Evolutionary conservation across 176 grass and related monocot genomes (phyloP).

Genomic region (Saccharum spontaneum): DNA sequence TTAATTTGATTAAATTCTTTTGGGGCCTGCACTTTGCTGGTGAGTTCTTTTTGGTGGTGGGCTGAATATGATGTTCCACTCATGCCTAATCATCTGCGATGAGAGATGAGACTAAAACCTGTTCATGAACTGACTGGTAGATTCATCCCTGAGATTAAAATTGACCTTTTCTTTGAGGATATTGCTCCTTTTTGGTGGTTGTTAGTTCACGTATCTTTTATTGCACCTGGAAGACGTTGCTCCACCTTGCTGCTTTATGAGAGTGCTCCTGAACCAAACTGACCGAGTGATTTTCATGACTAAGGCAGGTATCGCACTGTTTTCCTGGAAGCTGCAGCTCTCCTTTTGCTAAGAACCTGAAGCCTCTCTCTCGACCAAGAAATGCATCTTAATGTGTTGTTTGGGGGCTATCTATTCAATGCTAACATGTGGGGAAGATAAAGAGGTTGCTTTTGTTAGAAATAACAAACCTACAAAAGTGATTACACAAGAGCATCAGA

Average conservation of each 20-base stretch:
- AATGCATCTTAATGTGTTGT: background rate
- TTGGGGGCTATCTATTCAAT: background rate
- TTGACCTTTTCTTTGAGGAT: background rate
- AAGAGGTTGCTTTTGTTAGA: background rate
- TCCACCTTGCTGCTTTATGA: background rate
- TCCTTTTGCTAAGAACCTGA: background rate
- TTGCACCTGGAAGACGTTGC: background rate
- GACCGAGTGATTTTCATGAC: background rate
- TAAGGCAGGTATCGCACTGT: background rate
- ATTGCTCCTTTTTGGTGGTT: slow-evolving; percentile 11
- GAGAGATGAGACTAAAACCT: slow-evolving; percentile 1
- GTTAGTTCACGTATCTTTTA: background rate
- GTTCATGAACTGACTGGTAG: background rate
- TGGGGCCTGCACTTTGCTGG: slow-evolving; percentile 15
- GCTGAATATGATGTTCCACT: background rate
- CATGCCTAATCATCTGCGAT: background rate
- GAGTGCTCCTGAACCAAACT: slow-evolving; percentile 2
- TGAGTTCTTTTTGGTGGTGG: background rate
- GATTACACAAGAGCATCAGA: background rate
- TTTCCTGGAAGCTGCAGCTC: background rate
- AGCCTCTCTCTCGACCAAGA: background rate
- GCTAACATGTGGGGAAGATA: background rate
- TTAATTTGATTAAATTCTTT: slow-evolving; percentile 15
- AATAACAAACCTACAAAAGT: background rate
- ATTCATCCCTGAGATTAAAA: slow-evolving; percentile 29